phyloP scores from a whole-genome alignment of 139 green algal species.

The Tetraselmis striata region DNA sequence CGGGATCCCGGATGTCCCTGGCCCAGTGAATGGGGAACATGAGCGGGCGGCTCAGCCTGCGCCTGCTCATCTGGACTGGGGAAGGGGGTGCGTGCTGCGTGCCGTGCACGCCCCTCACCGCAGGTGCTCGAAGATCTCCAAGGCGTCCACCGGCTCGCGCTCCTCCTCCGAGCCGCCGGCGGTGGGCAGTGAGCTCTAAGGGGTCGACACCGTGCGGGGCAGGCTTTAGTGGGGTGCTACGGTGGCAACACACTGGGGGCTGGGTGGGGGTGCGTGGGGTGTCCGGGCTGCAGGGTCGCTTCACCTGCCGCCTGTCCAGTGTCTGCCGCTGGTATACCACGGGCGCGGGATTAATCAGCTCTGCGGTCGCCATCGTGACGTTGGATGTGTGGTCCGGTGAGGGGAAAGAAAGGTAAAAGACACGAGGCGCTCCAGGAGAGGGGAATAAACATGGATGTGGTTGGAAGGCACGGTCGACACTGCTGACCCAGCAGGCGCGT shows the following conservation, averaged over 20 bases:
- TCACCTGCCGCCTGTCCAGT: slow-evolving; percentile 13
- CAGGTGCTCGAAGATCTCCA: slow-evolving; percentile 68
- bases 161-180: slow-evolving; percentile 17
- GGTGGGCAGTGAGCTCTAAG: too few relatives aligned
- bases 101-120: too few relatives aligned
- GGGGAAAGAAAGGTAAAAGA: too few relatives aligned
- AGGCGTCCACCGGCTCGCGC: slow-evolving; percentile 70
- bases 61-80: too few relatives aligned
- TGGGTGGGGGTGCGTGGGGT: background rate
- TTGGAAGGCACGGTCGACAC: background rate
- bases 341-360: slow-evolving; percentile 70
- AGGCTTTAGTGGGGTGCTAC: slow-evolving; percentile 3
- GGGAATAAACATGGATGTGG: background rate
- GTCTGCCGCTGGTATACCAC: slow-evolving; percentile 46
- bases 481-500: too few relatives aligned
- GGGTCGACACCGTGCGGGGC: too few relatives aligned
- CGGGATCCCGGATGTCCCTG: slow-evolving; percentile 93
- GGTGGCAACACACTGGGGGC: too few relatives aligned
- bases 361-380: background rate
- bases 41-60: slow-evolving; percentile 27
- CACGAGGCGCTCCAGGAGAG: background rate
- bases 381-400: too few relatives aligned
- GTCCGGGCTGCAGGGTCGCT: background rate
- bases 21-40: too few relatives aligned
- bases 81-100: too few relatives aligned